Conservation (phyloP, 257 asterid genomes). For the Galeopsis tetrahit region DNA sequence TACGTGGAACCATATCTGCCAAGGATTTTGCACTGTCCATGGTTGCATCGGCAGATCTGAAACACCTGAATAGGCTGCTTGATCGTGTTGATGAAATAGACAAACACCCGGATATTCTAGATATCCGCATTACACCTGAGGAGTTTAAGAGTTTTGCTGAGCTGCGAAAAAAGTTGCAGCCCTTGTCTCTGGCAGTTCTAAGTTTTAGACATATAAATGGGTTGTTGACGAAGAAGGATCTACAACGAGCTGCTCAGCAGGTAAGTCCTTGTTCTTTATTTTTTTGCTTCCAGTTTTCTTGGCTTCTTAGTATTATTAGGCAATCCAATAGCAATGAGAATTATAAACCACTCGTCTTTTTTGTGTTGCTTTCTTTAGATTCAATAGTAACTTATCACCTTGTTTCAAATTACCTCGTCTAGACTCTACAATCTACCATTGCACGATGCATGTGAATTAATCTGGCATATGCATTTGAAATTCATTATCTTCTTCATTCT, state of each 20-base stretch:
- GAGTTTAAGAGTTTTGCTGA: constrained; percentile 78
- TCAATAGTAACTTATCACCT: no score
- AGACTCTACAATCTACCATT: no score
- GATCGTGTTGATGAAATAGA: constrained; percentile 70
- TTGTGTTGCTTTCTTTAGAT: no score
- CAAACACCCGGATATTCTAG: constrained; percentile 51
- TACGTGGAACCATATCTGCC: constrained; percentile 77
- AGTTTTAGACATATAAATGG: constrained; percentile 81
- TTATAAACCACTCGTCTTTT: no score
- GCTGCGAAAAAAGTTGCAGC: constrained; percentile 70
- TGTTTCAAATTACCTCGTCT: no score
- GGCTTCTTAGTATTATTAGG: background rate
- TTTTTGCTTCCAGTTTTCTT: background rate
- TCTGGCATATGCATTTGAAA: no score
- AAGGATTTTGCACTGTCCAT: constrained; percentile 87
- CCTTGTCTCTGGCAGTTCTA: constrained; percentile 79
- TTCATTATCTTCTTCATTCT: no score
- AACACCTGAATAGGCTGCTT: constrained; percentile 67
- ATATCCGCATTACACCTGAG: constrained; percentile 60
- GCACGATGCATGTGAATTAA: no score
- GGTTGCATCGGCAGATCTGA: constrained; percentile 93
- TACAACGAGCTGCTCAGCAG: constrained; percentile 84
- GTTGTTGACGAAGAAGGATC: constrained; percentile 67
- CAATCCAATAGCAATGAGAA: no score
- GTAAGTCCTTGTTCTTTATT: constrained; percentile 43